Conservation (phyloP, 495 filamentous ascomycete genomes). For the Podospora didyma region DNA sequence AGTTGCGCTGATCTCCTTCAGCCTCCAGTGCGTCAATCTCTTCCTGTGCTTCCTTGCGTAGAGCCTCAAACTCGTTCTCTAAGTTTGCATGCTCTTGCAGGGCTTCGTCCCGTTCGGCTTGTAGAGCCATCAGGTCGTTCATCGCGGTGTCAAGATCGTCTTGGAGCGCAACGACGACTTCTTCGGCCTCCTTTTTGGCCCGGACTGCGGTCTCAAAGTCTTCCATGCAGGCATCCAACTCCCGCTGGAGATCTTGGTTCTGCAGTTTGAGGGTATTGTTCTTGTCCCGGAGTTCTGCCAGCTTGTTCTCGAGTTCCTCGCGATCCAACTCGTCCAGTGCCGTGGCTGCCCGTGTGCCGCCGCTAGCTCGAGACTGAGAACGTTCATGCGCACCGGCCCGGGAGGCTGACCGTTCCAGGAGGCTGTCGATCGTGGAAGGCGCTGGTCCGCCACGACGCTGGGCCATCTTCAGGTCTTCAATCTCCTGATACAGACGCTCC, state of each 20-base stretch:
- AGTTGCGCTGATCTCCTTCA: constrained; percentile 66
- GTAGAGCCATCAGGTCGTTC: constrained; percentile 76
- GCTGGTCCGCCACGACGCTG: constrained; percentile 60
- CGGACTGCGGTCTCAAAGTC: constrained; percentile 62
- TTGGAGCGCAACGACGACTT: constrained; percentile 59
- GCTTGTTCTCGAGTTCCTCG: constrained; percentile 78
- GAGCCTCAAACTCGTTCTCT: constrained; percentile 72
- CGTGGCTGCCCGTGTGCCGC: constrained; percentile 57
- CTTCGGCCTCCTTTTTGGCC: constrained; percentile 54
- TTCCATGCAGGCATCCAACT: constrained; percentile 64
- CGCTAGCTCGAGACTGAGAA: constrained; percentile 68
- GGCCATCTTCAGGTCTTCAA: constrained; percentile 89
- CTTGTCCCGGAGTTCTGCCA: constrained; percentile 79
- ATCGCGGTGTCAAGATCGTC: constrained; percentile 72
- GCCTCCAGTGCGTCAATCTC: constrained; percentile 80
- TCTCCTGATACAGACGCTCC: constrained; percentile 91
- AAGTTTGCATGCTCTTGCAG: constrained; percentile 72
- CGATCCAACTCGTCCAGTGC: constrained; percentile 74
- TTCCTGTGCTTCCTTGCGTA: constrained; percentile 75
- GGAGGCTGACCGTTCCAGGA: constrained; percentile 88
- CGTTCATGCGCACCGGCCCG: constrained; percentile 64
- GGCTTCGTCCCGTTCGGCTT: constrained; percentile 83
- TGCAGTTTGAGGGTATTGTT: constrained; percentile 79
- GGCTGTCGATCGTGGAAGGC: constrained; percentile 76
- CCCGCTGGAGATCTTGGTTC: constrained; percentile 72